Conservation (phyloP, 2,329 filamentous ascomycete genomes). For the Alternaria infectoria region DNA sequence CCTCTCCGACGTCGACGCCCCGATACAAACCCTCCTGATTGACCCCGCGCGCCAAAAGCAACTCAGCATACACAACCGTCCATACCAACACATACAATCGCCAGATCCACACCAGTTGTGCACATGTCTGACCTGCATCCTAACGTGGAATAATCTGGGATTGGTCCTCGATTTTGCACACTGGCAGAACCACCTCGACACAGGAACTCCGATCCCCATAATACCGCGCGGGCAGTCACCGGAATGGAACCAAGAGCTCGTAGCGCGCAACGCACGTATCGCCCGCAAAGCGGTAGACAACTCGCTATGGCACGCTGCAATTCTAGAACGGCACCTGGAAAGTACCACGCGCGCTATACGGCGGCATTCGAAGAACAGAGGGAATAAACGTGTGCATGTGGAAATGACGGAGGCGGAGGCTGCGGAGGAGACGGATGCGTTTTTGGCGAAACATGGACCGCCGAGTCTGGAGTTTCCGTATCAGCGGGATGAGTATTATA, state of each 20-base stretch:
- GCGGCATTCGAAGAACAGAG: conserved; percentile 58
- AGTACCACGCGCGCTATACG: conserved; percentile 55
- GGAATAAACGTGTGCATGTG: conserved; percentile 56
- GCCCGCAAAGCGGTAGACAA: conserved; percentile 55
- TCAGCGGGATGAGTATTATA: conserved; percentile 65
- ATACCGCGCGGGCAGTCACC: conserved; percentile 57
- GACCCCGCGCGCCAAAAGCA: conserved; percentile 52
- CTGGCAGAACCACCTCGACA: conserved; percentile 62
- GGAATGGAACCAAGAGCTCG: conserved; percentile 58
- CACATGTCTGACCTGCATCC: conserved; percentile 63
- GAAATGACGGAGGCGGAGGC: conserved; percentile 56
- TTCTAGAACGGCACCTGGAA: conserved; percentile 57
- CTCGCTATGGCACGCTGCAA: conserved; percentile 59
- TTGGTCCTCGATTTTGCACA: conserved; percentile 63
- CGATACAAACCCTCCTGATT: conserved; percentile 48
- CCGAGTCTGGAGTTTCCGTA: conserved; percentile 61
- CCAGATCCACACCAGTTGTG: conserved; percentile 59
- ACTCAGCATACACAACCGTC: conserved; percentile 56
- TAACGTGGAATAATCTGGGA: conserved; percentile 64
- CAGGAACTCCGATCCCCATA: conserved; percentile 59
- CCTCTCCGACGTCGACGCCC: conserved; percentile 50
- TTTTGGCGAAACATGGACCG: conserved; percentile 60
- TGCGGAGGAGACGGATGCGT: conserved; percentile 56
- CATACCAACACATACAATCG: conserved; percentile 60
- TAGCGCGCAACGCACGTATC: conserved; percentile 52